Evolutionary conservation across 768 basidiomycete genomes (phyloP), one percentile per base, ranked within the genome.

Genomic region (Cystobasidium onofrii): DNA sequence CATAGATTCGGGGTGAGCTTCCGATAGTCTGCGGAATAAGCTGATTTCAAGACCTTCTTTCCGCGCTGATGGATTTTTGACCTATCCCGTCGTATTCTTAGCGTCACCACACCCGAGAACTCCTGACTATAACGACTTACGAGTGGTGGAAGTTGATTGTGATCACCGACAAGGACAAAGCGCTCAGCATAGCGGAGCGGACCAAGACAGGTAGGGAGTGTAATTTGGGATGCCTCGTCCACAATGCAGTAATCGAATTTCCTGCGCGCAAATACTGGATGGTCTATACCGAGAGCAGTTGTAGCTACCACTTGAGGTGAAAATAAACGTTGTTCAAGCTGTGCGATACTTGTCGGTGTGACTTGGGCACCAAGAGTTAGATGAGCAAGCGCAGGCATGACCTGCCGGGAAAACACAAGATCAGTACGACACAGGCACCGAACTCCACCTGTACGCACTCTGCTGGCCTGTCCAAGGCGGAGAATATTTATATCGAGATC

Each of bases 201-300:
- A 4, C 96, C 96, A 0, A 98, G 84, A 78, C 92, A 97, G 0
- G 93, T 95, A 0, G 96, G 96, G 0, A 98, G 81, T 0, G 96
- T 98, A 76, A 97, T 93, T 80, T 98, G 95, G 0, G 96, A 97
- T 0, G 96, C 96, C 80, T 99, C 96, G 75, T 98, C 96, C 20
- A 99, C 89, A 71, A 99, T 96, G 82, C 95, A 98, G 78, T 91
- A 93, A 80, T 99, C 93, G 78, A 98, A 99, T 25, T 82, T 87
- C 7, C 95, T 85, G 12, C 89, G 86, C 60, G 85, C 85, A 81
- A 99, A 98, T 7, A 99, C 78, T 0, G 92, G 87, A 78, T 99
- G 91, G 76, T 97, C 92, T 74, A 97, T 87, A 1, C 91, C 88
- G 39, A 99, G 83, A 78, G 92, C 96, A 0, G 96, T 99, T 1